phyloP scores from a whole-genome alignment of 345 rosid genomes.

The Linum usitatissimum region DNA sequence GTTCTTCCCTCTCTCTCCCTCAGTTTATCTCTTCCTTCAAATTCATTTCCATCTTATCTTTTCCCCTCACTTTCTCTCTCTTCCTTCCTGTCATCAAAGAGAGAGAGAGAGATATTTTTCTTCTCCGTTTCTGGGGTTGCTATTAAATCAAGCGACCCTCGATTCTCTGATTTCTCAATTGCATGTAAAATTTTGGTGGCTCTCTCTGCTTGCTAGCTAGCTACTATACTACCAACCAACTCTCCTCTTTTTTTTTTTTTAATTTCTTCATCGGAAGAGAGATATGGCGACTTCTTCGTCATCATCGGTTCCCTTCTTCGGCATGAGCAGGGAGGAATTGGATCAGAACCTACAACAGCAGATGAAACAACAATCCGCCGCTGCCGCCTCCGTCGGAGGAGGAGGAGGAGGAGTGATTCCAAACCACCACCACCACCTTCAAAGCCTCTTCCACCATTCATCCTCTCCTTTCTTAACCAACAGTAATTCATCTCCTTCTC shows the following conservation, averaged over 20 bases:
- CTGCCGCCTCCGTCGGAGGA: neutral
- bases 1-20: too few species aligned
- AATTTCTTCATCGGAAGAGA: neutral
- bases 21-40: too few species aligned
- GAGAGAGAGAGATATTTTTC: neutral
- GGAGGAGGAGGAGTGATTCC: neutral
- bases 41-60: neutral
- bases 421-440: neutral
- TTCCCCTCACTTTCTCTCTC: neutral
- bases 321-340: neutral
- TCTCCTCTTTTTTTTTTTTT: neutral
- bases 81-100: neutral
- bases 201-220: neutral
- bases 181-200: too few species aligned
- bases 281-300: neutral
- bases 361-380: neutral
- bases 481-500: neutral
- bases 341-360: neutral
- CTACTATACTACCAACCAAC: neutral
- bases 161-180: too few species aligned
- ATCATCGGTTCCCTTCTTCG: neutral
- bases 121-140: neutral
- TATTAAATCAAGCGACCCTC: neutral
- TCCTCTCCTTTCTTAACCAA: neutral
- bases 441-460: neutral